Base-by-base conservation (phyloP, 2,329 filamentous ascomycete species). In the Rhynchosporium agropyri region DNA sequence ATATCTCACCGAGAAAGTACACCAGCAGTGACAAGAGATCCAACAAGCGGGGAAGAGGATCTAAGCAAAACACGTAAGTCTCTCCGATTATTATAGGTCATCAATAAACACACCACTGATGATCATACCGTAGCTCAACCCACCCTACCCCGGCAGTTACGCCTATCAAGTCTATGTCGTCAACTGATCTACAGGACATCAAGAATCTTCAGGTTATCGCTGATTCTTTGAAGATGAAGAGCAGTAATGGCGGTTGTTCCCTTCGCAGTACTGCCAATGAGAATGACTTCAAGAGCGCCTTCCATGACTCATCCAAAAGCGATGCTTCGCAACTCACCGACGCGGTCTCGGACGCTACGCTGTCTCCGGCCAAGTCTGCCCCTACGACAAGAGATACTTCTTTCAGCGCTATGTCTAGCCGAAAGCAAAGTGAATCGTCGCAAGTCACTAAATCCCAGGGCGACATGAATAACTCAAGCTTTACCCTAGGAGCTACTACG, bases 371-470 rank as follows among this genome's bases (percentile, higher is more conserved):
- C 36, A 29, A 49, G 10, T 60, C 36, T 36, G 28, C n/a, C 45
- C 29, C 3, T 43, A 36, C 45, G 45, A 36, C 28, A 26, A 28
- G 28, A 40, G 33, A 63, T 9, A 61, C 40, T 4, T 66, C 64
- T 1, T 65, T 64, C 26, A 67, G 64, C 38, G 48, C 26, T n/a
- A 20, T 40, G 10, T 63, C 63, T 0, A 66, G 59, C 57, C 59
- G 64, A 12, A 65, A 67, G n/a, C 57, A 36, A 36, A 69, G 63
- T 59, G 1, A 66, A 5, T 51, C 31, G 4, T 53, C 33, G n/a
- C 57, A 29, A 10, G 43, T 53, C 3, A 36, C 29, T 12, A 62
- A 46, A 51, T 61, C 50, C 28, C 43, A 58, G 42, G 50, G 40
- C 28, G 31, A 42, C 33, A n/a, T 13, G 20, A 43, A 59, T 8